phyloP scores from a whole-genome alignment of 2,329 filamentous ascomycete species.

The Trichothecium roseum region DNA sequence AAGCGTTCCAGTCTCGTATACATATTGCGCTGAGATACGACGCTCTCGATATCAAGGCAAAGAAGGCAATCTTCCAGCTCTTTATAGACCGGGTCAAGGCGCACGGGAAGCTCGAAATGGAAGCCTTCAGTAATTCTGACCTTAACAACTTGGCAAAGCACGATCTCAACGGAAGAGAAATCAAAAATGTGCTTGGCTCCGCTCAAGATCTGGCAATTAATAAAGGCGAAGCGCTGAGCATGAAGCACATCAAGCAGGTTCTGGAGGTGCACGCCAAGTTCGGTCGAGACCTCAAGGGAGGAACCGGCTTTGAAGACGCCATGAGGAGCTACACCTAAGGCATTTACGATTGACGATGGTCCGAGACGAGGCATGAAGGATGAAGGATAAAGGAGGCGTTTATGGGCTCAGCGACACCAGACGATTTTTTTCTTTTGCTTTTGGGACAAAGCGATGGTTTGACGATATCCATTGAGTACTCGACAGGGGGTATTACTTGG shows the following conservation, averaged over 20 bases:
- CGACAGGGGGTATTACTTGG: no score
- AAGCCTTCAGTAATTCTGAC: slow-evolving; percentile 56
- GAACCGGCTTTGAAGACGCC: slow-evolving; percentile 68
- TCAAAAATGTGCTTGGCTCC: slow-evolving; percentile 80
- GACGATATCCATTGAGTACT: no score
- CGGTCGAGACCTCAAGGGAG: slow-evolving; percentile 73
- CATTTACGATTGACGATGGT: neutral
- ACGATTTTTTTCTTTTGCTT: no score
- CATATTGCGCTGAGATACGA: slow-evolving; percentile 79
- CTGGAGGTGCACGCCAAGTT: slow-evolving; percentile 79
- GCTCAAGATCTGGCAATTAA: slow-evolving; percentile 75
- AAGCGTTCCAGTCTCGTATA: slow-evolving; percentile 81
- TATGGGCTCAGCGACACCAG: no score
- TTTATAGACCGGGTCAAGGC: slow-evolving; percentile 66
- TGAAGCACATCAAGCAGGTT: slow-evolving; percentile 72
- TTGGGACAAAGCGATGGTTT: no score
- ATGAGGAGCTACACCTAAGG: slow-evolving; percentile 66
- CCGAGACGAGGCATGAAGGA: no score
- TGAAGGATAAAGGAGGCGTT: no score
- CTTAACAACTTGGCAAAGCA: slow-evolving; percentile 55
- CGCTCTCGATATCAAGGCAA: slow-evolving; percentile 59
- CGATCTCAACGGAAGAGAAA: slow-evolving; percentile 55
- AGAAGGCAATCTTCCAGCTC: slow-evolving; percentile 72
- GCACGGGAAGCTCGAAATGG: slow-evolving; percentile 49
- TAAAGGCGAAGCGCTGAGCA: slow-evolving; percentile 58